phyloP scores from a whole-genome alignment of 305 asterid genomes.

The Stenogyne calaminthoides region DNA sequence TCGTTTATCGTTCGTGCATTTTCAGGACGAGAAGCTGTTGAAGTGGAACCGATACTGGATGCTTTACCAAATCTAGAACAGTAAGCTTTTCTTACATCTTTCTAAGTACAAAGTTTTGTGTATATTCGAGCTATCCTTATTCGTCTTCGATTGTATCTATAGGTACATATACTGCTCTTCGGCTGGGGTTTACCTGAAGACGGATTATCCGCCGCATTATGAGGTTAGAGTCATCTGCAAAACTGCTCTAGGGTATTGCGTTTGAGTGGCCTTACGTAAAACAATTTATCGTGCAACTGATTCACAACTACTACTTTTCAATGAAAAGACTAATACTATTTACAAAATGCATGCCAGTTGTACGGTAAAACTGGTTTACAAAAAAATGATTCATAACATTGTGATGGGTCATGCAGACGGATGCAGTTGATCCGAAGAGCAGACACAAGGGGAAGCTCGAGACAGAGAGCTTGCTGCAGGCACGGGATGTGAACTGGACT shows the following conservation, averaged over 20 bases:
- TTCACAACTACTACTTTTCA: background rate
- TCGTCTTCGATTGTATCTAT: background rate
- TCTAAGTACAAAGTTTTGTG: background rate
- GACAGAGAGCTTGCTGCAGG: slow-evolving; percentile 78
- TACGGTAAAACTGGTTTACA: no score
- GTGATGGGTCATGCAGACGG: slow-evolving; percentile 43
- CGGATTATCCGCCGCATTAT: slow-evolving; percentile 28
- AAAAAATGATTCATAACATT: background rate
- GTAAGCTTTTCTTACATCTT: slow-evolving; percentile 46
- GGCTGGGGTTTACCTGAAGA: slow-evolving; percentile 32
- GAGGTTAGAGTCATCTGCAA: slow-evolving; percentile 21
- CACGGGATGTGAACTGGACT: slow-evolving; percentile 85
- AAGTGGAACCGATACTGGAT: slow-evolving; percentile 88
- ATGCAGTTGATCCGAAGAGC: slow-evolving; percentile 98
- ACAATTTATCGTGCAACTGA: background rate
- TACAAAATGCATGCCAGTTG: no score
- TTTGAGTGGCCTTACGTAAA: background rate
- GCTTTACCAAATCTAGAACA: slow-evolving; percentile 93
- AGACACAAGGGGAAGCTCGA: slow-evolving; percentile 99
- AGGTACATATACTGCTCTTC: slow-evolving; percentile 37
- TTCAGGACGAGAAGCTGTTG: slow-evolving; percentile 93
- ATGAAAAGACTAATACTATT: no score
- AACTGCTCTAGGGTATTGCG: no score
- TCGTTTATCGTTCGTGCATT: slow-evolving; percentile 17
- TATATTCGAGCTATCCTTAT: background rate